phyloP scores from a whole-genome alignment of 345 rosid species.

The Gossypium mustelinum region DNA sequence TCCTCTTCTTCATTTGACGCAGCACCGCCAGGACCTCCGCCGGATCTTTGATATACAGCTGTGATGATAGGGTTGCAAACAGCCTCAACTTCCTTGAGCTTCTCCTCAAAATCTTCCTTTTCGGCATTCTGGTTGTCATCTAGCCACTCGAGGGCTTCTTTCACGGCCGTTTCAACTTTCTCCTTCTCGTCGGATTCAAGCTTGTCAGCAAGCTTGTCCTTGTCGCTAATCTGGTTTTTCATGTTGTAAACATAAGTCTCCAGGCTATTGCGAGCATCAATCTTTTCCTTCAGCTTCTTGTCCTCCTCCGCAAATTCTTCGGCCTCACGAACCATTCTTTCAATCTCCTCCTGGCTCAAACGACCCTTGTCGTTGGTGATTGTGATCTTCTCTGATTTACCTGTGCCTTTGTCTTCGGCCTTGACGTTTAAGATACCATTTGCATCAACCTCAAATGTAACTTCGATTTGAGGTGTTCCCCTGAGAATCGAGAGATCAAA shows the following conservation, averaged over 20 bases:
- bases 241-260: conserved; percentile 92
- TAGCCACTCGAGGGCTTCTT: conserved; percentile 92
- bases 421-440: conserved; percentile 87
- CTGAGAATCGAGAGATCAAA: conserved; percentile 31
- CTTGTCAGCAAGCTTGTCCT: conserved; percentile 95
- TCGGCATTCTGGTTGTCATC: conserved; percentile 89
- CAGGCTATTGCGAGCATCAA: conserved; percentile 82
- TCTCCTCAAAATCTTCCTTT: conserved; percentile 91
- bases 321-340: conserved; percentile 87
- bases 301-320: conserved; percentile 98
- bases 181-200: conserved; percentile 89
- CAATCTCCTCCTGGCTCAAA: conserved; percentile 92
- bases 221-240: conserved; percentile 90
- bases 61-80: conserved; percentile 87
- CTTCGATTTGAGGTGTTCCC: conserved; percentile 98
- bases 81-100: conserved; percentile 92
- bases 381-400: conserved; percentile 90
- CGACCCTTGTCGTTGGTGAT: conserved; percentile 98
- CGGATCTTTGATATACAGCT: conserved; percentile 77
- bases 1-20: conserved; percentile 38
- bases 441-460: conserved; percentile 92
- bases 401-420: conserved; percentile 91
- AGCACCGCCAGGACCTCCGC: conserved; percentile 70
- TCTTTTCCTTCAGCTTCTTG: conserved; percentile 89
- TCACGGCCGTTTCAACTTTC: conserved; percentile 69